Conservation (phyloP, 2,329 filamentous ascomycete genomes). For the Diplodia mutila region DNA sequence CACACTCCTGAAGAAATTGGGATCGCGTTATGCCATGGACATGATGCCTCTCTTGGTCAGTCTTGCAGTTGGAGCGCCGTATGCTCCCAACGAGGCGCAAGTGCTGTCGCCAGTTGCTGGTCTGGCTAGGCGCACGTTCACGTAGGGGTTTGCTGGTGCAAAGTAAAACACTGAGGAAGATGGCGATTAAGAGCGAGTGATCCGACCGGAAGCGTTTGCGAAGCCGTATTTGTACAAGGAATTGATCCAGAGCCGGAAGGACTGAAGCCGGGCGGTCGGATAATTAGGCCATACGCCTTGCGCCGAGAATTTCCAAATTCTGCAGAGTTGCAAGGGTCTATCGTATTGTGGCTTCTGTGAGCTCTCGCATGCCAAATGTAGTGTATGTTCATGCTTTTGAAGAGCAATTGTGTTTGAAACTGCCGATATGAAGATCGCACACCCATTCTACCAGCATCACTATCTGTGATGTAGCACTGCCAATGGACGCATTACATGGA, state of each 20-base stretch:
- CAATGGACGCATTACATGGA: not conserved
- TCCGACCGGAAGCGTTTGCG: not conserved
- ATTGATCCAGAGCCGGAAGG: not conserved
- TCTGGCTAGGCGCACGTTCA: not conserved
- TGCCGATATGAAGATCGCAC: not conserved
- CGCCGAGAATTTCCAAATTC: not conserved
- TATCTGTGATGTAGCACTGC: not conserved
- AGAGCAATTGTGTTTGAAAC: not conserved
- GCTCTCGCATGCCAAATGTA: not conserved
- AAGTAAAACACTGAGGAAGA: not conserved
- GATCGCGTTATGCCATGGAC: not conserved
- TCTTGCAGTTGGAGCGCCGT: not conserved
- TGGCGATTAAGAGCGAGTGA: not conserved
- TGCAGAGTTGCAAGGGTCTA: not conserved
- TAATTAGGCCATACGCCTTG: not conserved
- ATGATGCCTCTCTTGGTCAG: not conserved
- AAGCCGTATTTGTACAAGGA: not conserved
- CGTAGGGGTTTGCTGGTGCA: not conserved
- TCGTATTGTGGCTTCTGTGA: not conserved
- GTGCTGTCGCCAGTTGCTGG: not conserved
- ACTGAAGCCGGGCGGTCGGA: not conserved
- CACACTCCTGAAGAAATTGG: not conserved
- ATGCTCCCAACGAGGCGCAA: not conserved
- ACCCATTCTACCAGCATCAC: not conserved
- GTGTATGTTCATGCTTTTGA: not conserved